Evolutionary conservation across 495 filamentous ascomycete species (phyloP), one percentile per base, ranked within the genome.

Genomic region (Penicillium dipodomyicola): DNA sequence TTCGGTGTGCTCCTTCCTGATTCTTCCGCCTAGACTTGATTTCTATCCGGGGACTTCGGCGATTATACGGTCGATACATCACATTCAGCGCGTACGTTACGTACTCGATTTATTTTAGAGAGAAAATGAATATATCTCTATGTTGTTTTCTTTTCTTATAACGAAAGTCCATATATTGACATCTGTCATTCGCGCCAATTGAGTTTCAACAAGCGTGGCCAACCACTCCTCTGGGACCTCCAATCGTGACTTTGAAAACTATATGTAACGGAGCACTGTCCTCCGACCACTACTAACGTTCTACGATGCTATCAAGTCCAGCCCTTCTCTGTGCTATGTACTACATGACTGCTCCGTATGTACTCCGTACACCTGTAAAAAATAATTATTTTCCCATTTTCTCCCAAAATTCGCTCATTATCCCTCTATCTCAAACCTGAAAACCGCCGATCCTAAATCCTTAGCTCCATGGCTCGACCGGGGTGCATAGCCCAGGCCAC

Each of bases 121-220:
- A 35, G 5, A 35, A 35, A 6, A 5, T 35, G 23, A 37, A 17
- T n/a, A 39, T 39, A 39, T 17, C 15, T 39, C 14, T 30, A 30
- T 30, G 11, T 10, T n/a, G n/a, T n/a, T n/a, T n/a, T n/a, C n/a
- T n/a, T 30, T 30, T 35, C 14, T 15, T 6, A 37, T 8, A n/a
- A 17, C 30, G 0, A 39, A 8, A 37, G 5, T 5, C 12, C 33
- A 17, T 32, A 20, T 41, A 23, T 20, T 63, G 61, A 56, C 65
- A 60, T 65, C 62, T 67, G 65, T 63, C 62, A 58, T 55, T 56
- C 54, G 65, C 65, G 65, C 27, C 57, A 73, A 72, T 76, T 76
- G 65, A 71, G 71, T 73, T 75, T 73, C 49, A 55, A 64, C 68
- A 70, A 69, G 68, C 71, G 71, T 67, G 65, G 67, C 71, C 72